These are phyloP conservation scores for Nicotiana sylvestris DNA, from an alignment of 257 asterid genomes.

Conservation along the genomic window DNA sequence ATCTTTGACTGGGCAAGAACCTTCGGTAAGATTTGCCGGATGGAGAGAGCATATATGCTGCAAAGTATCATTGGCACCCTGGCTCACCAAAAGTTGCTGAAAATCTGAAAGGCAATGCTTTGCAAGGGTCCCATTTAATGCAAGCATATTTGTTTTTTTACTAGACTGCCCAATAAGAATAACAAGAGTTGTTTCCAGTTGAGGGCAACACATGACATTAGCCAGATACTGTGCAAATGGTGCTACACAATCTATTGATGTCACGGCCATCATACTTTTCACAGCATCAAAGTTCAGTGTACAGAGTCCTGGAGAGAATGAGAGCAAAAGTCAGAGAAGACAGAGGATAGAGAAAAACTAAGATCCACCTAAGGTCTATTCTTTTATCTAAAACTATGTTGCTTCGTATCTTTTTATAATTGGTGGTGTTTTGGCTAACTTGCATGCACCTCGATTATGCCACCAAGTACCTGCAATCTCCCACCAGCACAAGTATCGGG, in stretches of 20 bases:
- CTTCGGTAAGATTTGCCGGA: slow-evolving; percentile 78
- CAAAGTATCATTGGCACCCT: slow-evolving; percentile 75
- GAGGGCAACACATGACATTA: slow-evolving; percentile 95
- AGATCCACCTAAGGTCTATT: background rate
- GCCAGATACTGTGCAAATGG: slow-evolving; percentile 89
- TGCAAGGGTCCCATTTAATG: slow-evolving; percentile 63
- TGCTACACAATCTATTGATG: slow-evolving; percentile 84
- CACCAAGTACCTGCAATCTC: background rate
- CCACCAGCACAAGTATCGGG: background rate
- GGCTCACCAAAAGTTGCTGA: slow-evolving; percentile 71
- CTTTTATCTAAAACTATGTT: background rate
- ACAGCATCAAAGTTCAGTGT: slow-evolving; percentile 62
- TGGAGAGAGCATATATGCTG: slow-evolving; percentile 70
- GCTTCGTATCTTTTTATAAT: background rate
- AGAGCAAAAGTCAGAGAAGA: background rate
- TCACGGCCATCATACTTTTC: slow-evolving; percentile 58
- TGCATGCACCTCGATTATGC: background rate
- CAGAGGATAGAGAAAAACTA: background rate
- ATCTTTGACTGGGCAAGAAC: slow-evolving; percentile 80
- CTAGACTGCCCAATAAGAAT: slow-evolving; percentile 83
- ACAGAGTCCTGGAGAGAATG: slow-evolving; percentile 53
- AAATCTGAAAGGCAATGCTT: slow-evolving; percentile 82
- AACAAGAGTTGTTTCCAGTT: slow-evolving; percentile 78
- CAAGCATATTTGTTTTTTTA: slow-evolving; percentile 55
- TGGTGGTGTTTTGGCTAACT: background rate